Percentiles rank a stretch among this genome's conserved stretches.
Evolutionary conservation across 1,139 yeast species (phyloP).

Genomic region (Protomyces inundatus): DNA sequence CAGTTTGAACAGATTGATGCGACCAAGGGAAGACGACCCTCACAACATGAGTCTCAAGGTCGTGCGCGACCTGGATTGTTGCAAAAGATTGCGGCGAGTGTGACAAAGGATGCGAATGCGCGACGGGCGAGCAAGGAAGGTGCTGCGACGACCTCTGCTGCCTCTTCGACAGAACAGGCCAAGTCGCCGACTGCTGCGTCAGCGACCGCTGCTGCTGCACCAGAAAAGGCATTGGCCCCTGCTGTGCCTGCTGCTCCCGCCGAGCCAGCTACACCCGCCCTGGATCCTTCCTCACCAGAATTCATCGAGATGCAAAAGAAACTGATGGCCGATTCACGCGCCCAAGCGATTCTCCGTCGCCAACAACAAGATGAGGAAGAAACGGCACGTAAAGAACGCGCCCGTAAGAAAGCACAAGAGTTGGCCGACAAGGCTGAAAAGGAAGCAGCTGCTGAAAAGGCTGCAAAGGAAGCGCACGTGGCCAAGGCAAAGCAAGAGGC

Average conservation of each 20-base stretch:
- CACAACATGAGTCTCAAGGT: conserved; percentile 1
- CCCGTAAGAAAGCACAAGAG: conserved; percentile 21
- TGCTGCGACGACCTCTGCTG: neutral
- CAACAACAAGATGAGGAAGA: conserved; percentile 20
- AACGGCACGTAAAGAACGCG: conserved; percentile 13
- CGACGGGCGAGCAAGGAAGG: neutral
- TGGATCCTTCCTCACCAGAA: conserved; percentile 21
- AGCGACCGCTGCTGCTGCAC: neutral
- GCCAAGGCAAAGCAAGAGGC: neutral
- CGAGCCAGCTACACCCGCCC: neutral
- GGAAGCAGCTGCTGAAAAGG: conserved; percentile 1
- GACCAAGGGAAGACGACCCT: conserved; percentile 1
- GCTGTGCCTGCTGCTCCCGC: neutral
- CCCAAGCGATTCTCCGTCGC: conserved; percentile 20
- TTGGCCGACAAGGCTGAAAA: conserved; percentile 13
- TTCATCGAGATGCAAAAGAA: conserved; percentile 24
- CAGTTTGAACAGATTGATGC: conserved; percentile 26
- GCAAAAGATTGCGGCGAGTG: neutral
- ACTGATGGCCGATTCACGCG: conserved; percentile 21
- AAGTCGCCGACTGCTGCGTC: neutral
- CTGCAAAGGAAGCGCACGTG: neutral
- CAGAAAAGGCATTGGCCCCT: neutral
- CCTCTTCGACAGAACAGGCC: neutral
- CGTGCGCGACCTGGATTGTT: neutral
- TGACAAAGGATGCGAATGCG: neutral